These are phyloP conservation scores for Fusarium phyllophilum DNA, from an alignment of 2,329 filamentous ascomycete genomes.

Conservation along the genomic window DNA sequence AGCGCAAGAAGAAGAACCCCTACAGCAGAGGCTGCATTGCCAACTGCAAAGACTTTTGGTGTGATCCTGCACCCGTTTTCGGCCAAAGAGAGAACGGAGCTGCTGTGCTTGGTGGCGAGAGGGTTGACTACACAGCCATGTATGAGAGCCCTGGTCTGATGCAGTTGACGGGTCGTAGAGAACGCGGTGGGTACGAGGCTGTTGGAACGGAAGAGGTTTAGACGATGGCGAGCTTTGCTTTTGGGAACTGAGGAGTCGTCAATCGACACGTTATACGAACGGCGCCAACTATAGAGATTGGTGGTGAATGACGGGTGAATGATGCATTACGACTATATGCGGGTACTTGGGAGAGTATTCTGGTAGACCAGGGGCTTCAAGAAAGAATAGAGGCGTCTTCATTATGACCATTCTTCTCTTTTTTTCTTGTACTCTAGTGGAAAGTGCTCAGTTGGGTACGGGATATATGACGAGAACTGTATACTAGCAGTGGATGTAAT, in stretches of 20 bases:
- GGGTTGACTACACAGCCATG: constrained; percentile 87
- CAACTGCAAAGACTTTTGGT: constrained; percentile 98
- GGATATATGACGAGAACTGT: constrained; percentile 29
- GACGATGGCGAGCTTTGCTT: not conserved
- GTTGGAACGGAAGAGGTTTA: constrained; percentile 66
- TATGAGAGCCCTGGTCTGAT: constrained; percentile 85
- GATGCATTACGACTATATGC: constrained; percentile 34
- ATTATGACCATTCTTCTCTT: not conserved
- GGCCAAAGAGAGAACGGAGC: constrained; percentile 77
- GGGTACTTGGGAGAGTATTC: constrained; percentile 20
- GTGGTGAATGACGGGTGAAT: constrained; percentile 33
- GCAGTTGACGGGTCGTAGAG: constrained; percentile 61
- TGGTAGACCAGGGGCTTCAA: not conserved
- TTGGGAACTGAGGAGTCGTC: constrained; percentile 14
- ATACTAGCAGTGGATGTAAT: constrained; percentile 37
- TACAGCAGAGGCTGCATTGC: constrained; percentile 85
- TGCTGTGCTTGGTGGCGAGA: constrained; percentile 79
- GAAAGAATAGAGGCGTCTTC: not conserved
- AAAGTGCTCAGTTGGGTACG: constrained; percentile 27
- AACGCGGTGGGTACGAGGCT: constrained; percentile 69
- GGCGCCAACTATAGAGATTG: constrained; percentile 17
- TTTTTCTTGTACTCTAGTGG: not conserved
- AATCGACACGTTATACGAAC: constrained; percentile 20
- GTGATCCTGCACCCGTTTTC: constrained; percentile 85
- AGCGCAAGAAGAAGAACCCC: constrained; percentile 75